Conservation (phyloP, 148 eudicot species). For the Spergularia marina region DNA sequence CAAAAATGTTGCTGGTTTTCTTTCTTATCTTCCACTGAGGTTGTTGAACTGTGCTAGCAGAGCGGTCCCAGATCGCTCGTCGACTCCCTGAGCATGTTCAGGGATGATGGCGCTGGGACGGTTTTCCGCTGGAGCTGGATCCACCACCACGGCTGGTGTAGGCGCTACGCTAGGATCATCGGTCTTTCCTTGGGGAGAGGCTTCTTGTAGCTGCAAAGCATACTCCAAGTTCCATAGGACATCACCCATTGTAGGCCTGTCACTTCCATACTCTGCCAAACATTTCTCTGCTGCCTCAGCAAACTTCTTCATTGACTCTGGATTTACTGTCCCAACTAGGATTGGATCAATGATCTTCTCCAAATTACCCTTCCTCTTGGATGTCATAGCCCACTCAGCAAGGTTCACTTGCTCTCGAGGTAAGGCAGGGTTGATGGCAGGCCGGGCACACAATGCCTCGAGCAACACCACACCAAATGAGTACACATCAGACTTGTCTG, state of each 20-base stretch:
- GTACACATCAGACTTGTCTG: conserved; percentile 89
- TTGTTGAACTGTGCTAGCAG: conserved; percentile 38
- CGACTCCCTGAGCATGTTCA: conserved; percentile 24
- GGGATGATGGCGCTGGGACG: conserved; percentile 28
- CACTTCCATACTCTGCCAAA: conserved; percentile 75
- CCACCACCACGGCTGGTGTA: conserved; percentile 1
- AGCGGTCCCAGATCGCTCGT: conserved; percentile 38
- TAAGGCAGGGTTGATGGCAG: conserved; percentile 69
- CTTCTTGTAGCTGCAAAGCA: conserved; percentile 74
- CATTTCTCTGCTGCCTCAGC: conserved; percentile 92
- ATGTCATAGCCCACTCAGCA: conserved; percentile 86
- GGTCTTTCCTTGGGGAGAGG: conserved; percentile 37
- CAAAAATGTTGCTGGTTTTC: not conserved
- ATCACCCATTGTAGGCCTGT: conserved; percentile 94
- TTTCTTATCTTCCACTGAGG: conserved; percentile 45
- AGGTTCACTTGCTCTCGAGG: conserved; percentile 87
- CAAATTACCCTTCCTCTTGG: conserved; percentile 56
- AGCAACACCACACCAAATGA: conserved; percentile 88
- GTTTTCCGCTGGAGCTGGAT: not conserved
- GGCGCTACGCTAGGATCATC: conserved; percentile 8
- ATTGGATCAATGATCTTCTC: conserved; percentile 66
- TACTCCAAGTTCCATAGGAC: conserved; percentile 88
- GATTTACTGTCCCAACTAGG: conserved; percentile 40
- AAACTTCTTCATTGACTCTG: conserved; percentile 64
- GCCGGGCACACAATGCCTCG: conserved; percentile 80